These are phyloP conservation scores for Sclerotinia minor DNA, from an alignment of 2,329 filamentous ascomycete species.

Conservation along the genomic window DNA sequence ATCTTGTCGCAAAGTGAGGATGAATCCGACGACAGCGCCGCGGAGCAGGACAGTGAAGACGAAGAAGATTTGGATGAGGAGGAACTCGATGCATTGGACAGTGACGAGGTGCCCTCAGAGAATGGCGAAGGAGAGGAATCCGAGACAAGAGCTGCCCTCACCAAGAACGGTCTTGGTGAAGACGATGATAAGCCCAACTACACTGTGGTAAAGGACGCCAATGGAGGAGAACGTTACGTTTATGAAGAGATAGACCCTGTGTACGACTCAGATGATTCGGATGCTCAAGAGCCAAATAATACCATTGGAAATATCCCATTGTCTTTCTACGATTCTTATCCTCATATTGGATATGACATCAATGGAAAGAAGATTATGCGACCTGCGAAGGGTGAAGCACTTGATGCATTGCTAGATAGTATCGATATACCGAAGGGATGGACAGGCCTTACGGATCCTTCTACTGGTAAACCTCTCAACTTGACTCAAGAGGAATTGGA, in stretches of 20 bases:
- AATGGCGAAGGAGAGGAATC: conserved; percentile 40
- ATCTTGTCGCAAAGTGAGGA: conserved; percentile 59
- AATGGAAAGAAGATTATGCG: conserved; percentile 98
- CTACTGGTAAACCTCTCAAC: conserved; percentile 89
- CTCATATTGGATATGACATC: conserved; percentile 98
- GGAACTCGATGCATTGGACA: conserved; percentile 48
- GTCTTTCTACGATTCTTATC: conserved; percentile 95
- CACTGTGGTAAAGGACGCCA: conserved; percentile 72
- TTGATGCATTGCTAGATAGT: conserved; percentile 91
- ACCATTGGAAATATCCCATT: conserved; percentile 95
- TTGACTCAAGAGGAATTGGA: conserved; percentile 86
- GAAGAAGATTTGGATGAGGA: conserved; percentile 45
- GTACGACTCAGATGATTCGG: conserved; percentile 94
- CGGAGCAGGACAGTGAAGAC: conserved; percentile 49
- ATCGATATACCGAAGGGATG: conserved; percentile 97
- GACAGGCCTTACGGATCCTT: conserved; percentile 92
- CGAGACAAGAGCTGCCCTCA: conserved; percentile 45
- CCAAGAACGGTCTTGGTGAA: conserved; percentile 44
- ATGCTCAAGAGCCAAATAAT: conserved; percentile 75
- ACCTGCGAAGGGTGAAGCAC: conserved; percentile 86
- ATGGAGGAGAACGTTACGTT: conserved; percentile 85
- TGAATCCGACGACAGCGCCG: conserved; percentile 56
- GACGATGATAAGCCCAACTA: conserved; percentile 51
- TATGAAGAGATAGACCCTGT: conserved; percentile 92
- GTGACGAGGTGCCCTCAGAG: conserved; percentile 51